phyloP scores from a whole-genome alignment of 2,329 filamentous ascomycete species.

The Hymenotorrendiella dingleyae region DNA sequence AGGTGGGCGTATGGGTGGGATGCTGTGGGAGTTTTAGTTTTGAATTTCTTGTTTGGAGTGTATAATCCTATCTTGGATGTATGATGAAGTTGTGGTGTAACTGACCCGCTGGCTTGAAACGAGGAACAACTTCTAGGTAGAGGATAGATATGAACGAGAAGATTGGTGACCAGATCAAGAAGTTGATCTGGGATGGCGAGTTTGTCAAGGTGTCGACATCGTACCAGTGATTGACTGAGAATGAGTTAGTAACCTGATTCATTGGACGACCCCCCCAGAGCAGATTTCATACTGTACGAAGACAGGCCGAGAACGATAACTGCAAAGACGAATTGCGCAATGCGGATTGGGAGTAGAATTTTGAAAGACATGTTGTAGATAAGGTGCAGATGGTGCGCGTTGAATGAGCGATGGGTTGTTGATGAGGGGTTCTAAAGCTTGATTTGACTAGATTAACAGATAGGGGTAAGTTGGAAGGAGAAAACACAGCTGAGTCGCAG shows the following conservation, averaged over 20 bases:
- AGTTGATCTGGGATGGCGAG: slow-evolving; percentile 52
- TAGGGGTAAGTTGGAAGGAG: slow-evolving; percentile 4
- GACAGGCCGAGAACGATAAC: slow-evolving; percentile 43
- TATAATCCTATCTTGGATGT: no score
- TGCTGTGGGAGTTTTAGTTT: slow-evolving; percentile 24
- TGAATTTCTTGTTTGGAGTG: not conserved
- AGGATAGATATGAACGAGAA: slow-evolving; percentile 49
- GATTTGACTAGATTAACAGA: slow-evolving; percentile 2
- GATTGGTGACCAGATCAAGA: slow-evolving; percentile 49
- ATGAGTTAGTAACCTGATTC: slow-evolving; percentile 15
- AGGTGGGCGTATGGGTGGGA: slow-evolving; percentile 45
- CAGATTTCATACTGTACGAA: slow-evolving; percentile 38
- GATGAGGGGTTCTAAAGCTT: not conserved
- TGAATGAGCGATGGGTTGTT: slow-evolving; percentile 5
- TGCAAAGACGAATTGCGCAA: slow-evolving; percentile 39
- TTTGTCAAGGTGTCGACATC: slow-evolving; percentile 46
- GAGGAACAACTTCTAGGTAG: slow-evolving; percentile 47
- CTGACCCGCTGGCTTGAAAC: slow-evolving; percentile 31
- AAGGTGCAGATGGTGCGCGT: slow-evolving; percentile 20
- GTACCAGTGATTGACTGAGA: slow-evolving; percentile 55
- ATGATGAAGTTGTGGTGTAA: no score
- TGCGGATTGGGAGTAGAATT: slow-evolving; percentile 39
- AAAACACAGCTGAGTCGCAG: slow-evolving; percentile 15
- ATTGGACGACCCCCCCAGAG: not conserved
- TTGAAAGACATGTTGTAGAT: slow-evolving; percentile 34